Percentiles rank a stretch among this genome's conserved stretches.
Conservation (phyloP, 2,329 filamentous ascomycete genomes). For the Macrophomina tecta region DNA sequence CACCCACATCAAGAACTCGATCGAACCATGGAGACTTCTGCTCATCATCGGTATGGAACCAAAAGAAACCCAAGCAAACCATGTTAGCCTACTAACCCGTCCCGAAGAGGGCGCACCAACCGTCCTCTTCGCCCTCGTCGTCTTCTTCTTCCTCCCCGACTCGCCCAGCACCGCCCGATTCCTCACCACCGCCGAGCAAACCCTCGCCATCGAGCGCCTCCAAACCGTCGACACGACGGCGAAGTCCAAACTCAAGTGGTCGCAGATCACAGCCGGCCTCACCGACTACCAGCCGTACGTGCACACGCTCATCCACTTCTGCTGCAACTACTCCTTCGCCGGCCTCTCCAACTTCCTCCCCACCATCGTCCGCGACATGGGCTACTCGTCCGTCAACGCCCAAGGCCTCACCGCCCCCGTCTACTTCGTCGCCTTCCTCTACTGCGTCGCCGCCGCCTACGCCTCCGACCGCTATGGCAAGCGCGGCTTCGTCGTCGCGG, state of each 20-base stretch:
- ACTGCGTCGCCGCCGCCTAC: slow-evolving; percentile 40
- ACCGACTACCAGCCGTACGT: slow-evolving; percentile 47
- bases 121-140: slow-evolving; percentile 37
- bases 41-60: slow-evolving; percentile 39
- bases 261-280: slow-evolving; percentile 44
- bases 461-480: slow-evolving; percentile 46
- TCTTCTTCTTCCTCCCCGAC: slow-evolving; percentile 42
- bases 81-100: neutral
- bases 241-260: slow-evolving; percentile 47
- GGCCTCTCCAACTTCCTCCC: slow-evolving; percentile 51
- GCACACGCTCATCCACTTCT: slow-evolving; percentile 48
- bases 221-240: slow-evolving; percentile 52
- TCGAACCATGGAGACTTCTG: slow-evolving; percentile 41
- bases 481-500: slow-evolving; percentile 44
- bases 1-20: slow-evolving; percentile 35
- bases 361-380: slow-evolving; percentile 50
- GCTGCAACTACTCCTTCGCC: slow-evolving; percentile 48
- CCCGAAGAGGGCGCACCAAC: slow-evolving; percentile 37
- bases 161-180: slow-evolving; percentile 39
- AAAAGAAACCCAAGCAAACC: no score
- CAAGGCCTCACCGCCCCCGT: slow-evolving; percentile 52
- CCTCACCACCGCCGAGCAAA: slow-evolving; percentile 38
- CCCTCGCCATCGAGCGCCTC: slow-evolving; percentile 33
- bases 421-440: slow-evolving; percentile 49
- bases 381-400: slow-evolving; percentile 47